Evolutionary conservation across 148 eudicot genomes (phyloP).

Genomic region (Chenopodium quinoa): DNA sequence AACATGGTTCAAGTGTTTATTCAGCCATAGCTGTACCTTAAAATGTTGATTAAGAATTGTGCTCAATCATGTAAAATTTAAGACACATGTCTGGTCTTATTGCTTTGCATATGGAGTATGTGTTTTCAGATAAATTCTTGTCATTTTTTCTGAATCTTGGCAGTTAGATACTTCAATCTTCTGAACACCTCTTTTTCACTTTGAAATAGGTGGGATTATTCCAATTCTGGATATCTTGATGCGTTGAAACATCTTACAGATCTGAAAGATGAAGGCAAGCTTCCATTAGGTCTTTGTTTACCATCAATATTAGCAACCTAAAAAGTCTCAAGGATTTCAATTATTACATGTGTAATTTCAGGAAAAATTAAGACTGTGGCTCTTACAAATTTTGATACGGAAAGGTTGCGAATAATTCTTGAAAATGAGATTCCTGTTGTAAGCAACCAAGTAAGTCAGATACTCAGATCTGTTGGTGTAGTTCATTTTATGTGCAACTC

Average conservation of each 20-base stretch:
- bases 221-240: conserved; percentile 94
- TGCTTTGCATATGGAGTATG: background rate
- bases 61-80: background rate
- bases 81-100: background rate
- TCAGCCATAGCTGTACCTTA: background rate
- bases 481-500: background rate
- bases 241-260: conserved; percentile 95
- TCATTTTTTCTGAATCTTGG: background rate
- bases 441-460: conserved; percentile 73
- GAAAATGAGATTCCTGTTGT: conserved; percentile 91
- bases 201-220: conserved; percentile 90
- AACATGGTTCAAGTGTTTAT: background rate
- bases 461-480: conserved; percentile 1
- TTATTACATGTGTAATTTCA: conserved; percentile 33
- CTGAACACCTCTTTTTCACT: conserved; percentile 19
- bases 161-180: background rate
- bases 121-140: background rate
- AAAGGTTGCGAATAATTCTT: conserved; percentile 70
- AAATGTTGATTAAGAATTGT: background rate
- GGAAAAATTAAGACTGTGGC: conserved; percentile 97
- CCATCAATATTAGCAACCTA: background rate
- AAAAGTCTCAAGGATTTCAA: background rate
- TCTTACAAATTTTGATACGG: conserved; percentile 93
- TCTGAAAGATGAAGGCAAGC: conserved; percentile 85
- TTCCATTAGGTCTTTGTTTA: background rate